Evolutionary conservation across 2,329 filamentous ascomycete species (phyloP), one percentile per base, ranked within the genome.

Genomic region (Colletotrichum truncatum): DNA sequence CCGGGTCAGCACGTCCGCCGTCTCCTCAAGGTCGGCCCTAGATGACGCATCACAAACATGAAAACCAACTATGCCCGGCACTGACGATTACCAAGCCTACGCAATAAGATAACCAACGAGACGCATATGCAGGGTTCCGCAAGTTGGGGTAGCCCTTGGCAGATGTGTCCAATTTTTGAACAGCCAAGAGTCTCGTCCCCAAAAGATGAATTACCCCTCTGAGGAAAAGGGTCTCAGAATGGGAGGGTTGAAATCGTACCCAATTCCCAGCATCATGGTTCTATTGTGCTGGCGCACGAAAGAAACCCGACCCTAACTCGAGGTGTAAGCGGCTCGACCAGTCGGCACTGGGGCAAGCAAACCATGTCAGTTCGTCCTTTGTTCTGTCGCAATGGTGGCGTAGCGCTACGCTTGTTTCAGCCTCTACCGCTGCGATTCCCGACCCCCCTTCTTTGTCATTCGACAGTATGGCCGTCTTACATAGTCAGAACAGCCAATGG

Each of bases 151-250:
- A 12, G 26, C 16, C 57, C 41, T 43, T 65, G 49, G 28, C 16
- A 39, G 28, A 6, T 16, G 7, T 43, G 45, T 55, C 49, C 23
- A 14, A 51, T 28, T 46, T 55, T 39, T 38, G 34, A 49, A 12
- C 61, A 11, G 61, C 61, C 61, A 64, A 64, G 61, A 61, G 41
- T 46, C 48, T 62, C 56, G 62, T 49, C 62, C 14, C 51, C 51
- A 10, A 55, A 62, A 62, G 41, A 55, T 49, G 56, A 48, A 12
- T 54, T n/a, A n/a, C n/a, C 16, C 51, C 46, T 46, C 46, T 28
- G 28, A 48, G 43, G 30, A 21, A 39, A 16, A 34, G 34, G 26
- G 30, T 25, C 7, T 25, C 18, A 28, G 54, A 28, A 14, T 12
- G 10, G 28, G n/a, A 21, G 34, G 46, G 30, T 28, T 49, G 46